These are phyloP conservation scores for Brassica hybrid DNA, from an alignment of 441 rosid species.

Conservation along the genomic window DNA sequence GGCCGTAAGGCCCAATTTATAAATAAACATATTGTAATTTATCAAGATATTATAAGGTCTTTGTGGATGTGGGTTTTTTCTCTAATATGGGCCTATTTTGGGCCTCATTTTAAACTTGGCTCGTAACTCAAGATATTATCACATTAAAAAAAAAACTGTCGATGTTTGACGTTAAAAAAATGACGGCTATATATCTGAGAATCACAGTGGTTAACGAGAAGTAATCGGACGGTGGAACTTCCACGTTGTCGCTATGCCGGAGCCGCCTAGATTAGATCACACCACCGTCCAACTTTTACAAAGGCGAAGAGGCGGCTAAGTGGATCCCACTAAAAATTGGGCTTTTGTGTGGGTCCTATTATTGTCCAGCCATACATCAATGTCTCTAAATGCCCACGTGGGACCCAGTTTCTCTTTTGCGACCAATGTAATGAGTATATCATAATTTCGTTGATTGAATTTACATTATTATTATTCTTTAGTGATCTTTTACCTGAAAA, in stretches of 20 bases:
- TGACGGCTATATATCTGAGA: background rate
- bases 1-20: constrained; percentile 7
- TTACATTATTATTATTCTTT: too few relatives aligned
- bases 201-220: background rate
- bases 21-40: background rate
- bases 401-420: constrained; percentile 10
- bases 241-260: too few relatives aligned
- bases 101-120: too few relatives aligned
- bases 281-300: too few relatives aligned
- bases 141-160: too few relatives aligned
- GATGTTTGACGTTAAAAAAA: too few relatives aligned
- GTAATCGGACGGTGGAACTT: background rate
- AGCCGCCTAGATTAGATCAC: too few relatives aligned
- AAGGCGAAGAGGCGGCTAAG: too few relatives aligned
- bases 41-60: too few relatives aligned
- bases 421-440: constrained; percentile 34
- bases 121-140: too few relatives aligned
- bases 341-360: constrained; percentile 39
- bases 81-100: background rate
- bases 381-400: background rate
- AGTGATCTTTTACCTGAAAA: too few relatives aligned
- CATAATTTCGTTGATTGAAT: constrained; percentile 1
- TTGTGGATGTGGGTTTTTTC: background rate
- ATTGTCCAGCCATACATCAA: constrained; percentile 32
- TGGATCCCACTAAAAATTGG: too few relatives aligned